phyloP scores from a whole-genome alignment of 2,329 filamentous ascomycete genomes.

The Pezicula neosporulosa region DNA sequence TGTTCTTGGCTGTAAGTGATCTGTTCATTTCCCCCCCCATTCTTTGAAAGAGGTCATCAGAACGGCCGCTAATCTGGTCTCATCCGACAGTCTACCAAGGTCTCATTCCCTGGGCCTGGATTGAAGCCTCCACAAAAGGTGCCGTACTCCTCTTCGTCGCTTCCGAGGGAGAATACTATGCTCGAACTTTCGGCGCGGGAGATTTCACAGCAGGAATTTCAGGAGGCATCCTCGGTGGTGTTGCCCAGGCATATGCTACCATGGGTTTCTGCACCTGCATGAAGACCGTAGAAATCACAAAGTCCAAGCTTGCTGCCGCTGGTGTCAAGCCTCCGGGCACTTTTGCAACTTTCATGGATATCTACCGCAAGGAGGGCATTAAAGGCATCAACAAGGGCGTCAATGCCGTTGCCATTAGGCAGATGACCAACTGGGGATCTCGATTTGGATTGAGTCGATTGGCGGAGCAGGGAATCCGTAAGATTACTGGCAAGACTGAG shows the following conservation, averaged over 20 bases:
- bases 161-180: slow-evolving; percentile 95
- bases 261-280: slow-evolving; percentile 99
- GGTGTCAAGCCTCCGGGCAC: slow-evolving; percentile 87
- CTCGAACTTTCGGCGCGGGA: slow-evolving; percentile 74
- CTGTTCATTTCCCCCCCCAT: not conserved
- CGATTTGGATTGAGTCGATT: slow-evolving; percentile 92
- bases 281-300: slow-evolving; percentile 99
- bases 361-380: slow-evolving; percentile 93
- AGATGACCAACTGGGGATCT: slow-evolving; percentile 99
- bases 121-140: slow-evolving; percentile 99
- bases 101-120: slow-evolving; percentile 99
- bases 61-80: not conserved
- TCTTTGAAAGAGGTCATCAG: not conserved
- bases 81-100: slow-evolving; percentile 86
- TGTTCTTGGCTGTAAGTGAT: slow-evolving; percentile 81
- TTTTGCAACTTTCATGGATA: slow-evolving; percentile 93
- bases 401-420: slow-evolving; percentile 96
- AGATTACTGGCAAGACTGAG: slow-evolving; percentile 72
- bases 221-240: slow-evolving; percentile 89
- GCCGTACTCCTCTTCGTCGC: slow-evolving; percentile 98
- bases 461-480: slow-evolving; percentile 85
- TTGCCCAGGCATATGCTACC: slow-evolving; percentile 97
- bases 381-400: slow-evolving; percentile 97
- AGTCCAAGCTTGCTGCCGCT: slow-evolving; percentile 84
- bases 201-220: slow-evolving; percentile 87